phyloP scores from a whole-genome alignment of 2,329 filamentous ascomycete species.

The Clarireedia homoeocarpa region DNA sequence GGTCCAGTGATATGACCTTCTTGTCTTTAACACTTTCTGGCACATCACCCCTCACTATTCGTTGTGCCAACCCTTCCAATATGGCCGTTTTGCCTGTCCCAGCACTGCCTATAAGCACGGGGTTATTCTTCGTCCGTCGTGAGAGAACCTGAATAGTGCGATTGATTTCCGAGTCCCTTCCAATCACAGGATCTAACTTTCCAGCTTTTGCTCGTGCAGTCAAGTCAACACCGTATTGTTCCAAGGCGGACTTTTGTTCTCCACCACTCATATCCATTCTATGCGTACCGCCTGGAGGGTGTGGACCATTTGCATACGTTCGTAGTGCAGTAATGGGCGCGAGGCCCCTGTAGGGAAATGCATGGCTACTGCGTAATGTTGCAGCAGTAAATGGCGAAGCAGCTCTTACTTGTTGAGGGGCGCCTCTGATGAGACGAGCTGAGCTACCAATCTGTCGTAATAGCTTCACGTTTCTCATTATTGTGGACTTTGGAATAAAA shows the following conservation, averaged over 20 bases:
- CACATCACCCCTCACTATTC: conserved; percentile 87
- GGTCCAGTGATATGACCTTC: conserved; percentile 75
- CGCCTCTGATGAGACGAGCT: conserved; percentile 21
- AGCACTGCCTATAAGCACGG: conserved; percentile 80
- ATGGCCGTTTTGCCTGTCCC: conserved; percentile 91
- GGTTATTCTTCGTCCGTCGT: conserved; percentile 80
- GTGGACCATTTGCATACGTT: conserved; percentile 64
- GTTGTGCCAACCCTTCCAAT: conserved; percentile 78
- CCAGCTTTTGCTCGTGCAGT: conserved; percentile 78
- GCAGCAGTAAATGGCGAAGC: conserved; percentile 4
- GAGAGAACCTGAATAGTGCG: conserved; percentile 91
- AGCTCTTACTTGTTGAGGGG: conserved; percentile 12
- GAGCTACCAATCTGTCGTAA: conserved; percentile 22
- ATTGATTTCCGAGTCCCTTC: conserved; percentile 84
- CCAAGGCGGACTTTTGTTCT: conserved; percentile 76
- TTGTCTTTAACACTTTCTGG: conserved; percentile 96
- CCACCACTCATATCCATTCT: conserved; percentile 79
- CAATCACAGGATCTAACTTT: conserved; percentile 93
- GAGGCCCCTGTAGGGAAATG: conserved; percentile 21
- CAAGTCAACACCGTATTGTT: conserved; percentile 86
- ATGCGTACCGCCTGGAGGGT: conserved; percentile 86
- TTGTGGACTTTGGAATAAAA: not conserved
- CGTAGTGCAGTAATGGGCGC: conserved; percentile 38
- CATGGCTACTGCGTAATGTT: conserved; percentile 9
- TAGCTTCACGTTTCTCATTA: conserved; percentile 17